phyloP scores from a whole-genome alignment of 208 protist species.

The Leishmania gerbilli region DNA sequence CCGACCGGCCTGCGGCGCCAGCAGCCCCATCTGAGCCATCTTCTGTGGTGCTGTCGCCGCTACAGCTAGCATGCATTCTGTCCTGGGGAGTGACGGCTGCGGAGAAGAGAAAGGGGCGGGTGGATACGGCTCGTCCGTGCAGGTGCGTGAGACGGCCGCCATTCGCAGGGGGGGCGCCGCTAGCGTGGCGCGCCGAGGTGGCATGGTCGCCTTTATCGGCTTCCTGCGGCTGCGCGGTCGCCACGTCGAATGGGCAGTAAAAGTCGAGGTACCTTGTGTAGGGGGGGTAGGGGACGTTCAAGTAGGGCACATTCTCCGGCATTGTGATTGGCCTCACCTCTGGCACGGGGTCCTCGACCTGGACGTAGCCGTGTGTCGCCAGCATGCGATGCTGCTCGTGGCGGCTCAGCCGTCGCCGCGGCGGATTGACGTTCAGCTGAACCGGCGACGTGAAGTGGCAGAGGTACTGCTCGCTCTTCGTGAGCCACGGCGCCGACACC shows the following conservation, averaged over 20 bases:
- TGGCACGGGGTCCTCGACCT: constrained; percentile 43
- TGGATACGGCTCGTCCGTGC: constrained; percentile 24
- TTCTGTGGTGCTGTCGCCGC: neutral
- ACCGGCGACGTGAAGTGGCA: constrained; percentile 78
- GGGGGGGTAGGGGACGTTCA: constrained; percentile 27
- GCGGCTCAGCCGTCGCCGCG: constrained; percentile 51
- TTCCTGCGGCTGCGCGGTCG: neutral
- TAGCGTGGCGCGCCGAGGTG: neutral
- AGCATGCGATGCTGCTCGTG: constrained; percentile 83
- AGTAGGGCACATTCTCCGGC: constrained; percentile 37
- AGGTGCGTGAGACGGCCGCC: constrained; percentile 10
- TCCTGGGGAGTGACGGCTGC: constrained; percentile 1
- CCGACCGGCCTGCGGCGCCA: neutral
- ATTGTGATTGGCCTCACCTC: constrained; percentile 51
- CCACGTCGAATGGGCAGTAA: constrained; percentile 22
- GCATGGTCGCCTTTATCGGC: neutral
- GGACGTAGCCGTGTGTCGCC: constrained; percentile 40
- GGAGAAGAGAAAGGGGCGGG: constrained; percentile 13
- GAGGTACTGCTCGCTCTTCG: constrained; percentile 70
- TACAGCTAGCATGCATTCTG: neutral
- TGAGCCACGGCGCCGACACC: constrained; percentile 43
- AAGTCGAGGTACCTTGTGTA: constrained; percentile 33
- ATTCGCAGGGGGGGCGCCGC: neutral
- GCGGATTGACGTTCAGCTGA: constrained; percentile 73
- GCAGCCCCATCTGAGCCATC: neutral